A percentile compares a stretch with the other conserved stretches of the same genome.
phyloP scores from a whole-genome alignment of 192 early-diverging fungal species.

The Phycomyces nitens region DNA sequence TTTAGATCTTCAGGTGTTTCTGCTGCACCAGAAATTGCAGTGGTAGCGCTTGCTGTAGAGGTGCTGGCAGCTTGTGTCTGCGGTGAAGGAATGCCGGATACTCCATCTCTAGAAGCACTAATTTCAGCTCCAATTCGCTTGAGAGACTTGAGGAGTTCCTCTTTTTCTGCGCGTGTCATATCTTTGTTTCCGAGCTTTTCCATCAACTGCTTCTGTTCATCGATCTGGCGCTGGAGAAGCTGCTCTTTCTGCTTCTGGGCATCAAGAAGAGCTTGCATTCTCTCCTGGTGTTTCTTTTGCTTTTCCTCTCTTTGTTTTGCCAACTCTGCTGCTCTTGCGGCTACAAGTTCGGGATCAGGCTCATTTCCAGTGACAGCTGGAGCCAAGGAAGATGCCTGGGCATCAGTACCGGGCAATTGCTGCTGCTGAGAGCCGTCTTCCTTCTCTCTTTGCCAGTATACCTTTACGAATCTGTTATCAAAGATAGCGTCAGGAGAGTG shows the following conservation, averaged over 20 bases:
- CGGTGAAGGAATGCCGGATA: neutral
- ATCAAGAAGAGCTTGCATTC: constrained; percentile 46
- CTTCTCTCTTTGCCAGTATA: constrained; percentile 66
- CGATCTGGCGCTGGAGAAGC: constrained; percentile 57
- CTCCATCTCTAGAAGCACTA: constrained; percentile 26
- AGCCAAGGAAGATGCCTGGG: constrained; percentile 1
- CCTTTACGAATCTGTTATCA: constrained; percentile 82
- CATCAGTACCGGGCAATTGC: neutral
- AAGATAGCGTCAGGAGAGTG: constrained; percentile 76
- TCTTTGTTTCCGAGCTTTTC: constrained; percentile 53
- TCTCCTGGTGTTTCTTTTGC: constrained; percentile 48
- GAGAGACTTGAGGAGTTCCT: constrained; percentile 46
- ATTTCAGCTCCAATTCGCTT: constrained; percentile 45
- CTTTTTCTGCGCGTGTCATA: constrained; percentile 42
- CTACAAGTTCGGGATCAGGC: constrained; percentile 37
- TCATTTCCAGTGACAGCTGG: constrained; percentile 24
- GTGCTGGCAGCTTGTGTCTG: constrained; percentile 32
- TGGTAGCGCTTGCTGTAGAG: neutral
- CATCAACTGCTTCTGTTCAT: constrained; percentile 60
- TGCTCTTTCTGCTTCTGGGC: constrained; percentile 57
- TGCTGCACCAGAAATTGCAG: constrained; percentile 11
- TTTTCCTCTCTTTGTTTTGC: constrained; percentile 45
- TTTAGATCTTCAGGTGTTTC: constrained; percentile 44
- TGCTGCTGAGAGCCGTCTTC: constrained; percentile 20
- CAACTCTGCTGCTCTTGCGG: constrained; percentile 42